A percentile compares a stretch with the other conserved stretches of the same genome.
phyloP scores from a whole-genome alignment of 2,329 filamentous ascomycete genomes.

The Calonectria crousiana region DNA sequence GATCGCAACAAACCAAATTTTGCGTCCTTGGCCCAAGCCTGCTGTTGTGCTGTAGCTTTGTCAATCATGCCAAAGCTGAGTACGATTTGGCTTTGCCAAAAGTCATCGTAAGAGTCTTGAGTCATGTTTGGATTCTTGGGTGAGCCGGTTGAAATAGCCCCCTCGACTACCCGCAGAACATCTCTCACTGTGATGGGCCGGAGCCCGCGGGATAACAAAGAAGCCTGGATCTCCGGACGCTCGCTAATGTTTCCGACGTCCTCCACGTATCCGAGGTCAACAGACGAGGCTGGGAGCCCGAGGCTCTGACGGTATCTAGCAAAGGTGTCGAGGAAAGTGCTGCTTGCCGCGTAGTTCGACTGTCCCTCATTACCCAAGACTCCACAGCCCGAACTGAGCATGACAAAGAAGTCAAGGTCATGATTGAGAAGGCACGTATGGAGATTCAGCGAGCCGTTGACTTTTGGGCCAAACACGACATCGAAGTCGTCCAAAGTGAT shows the following conservation, averaged over 20 bases:
- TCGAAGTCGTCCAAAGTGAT: constrained; percentile 37
- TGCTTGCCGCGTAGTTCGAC: constrained; percentile 38
- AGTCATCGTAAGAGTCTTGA: constrained; percentile 30
- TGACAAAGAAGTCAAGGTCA: constrained; percentile 40
- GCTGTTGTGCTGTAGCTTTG: constrained; percentile 36
- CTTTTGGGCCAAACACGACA: constrained; percentile 37
- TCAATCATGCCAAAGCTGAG: constrained; percentile 42
- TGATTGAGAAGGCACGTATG: constrained; percentile 33
- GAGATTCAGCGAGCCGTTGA: constrained; percentile 38
- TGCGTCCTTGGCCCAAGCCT: constrained; percentile 41
- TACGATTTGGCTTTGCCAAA: constrained; percentile 36
- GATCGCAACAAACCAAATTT: constrained; percentile 38
- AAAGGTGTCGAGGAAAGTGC: constrained; percentile 40
- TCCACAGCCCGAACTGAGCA: constrained; percentile 40
- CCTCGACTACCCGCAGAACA: constrained; percentile 38
- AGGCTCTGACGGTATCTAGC: constrained; percentile 37
- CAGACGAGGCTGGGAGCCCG: constrained; percentile 34
- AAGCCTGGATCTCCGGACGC: constrained; percentile 38
- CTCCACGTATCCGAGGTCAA: constrained; percentile 38
- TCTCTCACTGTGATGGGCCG: constrained; percentile 40
- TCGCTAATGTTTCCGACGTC: constrained; percentile 42
- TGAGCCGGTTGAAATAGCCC: constrained; percentile 34
- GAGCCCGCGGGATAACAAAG: constrained; percentile 34
- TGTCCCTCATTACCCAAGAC: constrained; percentile 38
- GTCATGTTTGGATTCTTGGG: constrained; percentile 22